Conservation (phyloP, 495 filamentous ascomycete genomes). For the Cryomyces minteri region DNA sequence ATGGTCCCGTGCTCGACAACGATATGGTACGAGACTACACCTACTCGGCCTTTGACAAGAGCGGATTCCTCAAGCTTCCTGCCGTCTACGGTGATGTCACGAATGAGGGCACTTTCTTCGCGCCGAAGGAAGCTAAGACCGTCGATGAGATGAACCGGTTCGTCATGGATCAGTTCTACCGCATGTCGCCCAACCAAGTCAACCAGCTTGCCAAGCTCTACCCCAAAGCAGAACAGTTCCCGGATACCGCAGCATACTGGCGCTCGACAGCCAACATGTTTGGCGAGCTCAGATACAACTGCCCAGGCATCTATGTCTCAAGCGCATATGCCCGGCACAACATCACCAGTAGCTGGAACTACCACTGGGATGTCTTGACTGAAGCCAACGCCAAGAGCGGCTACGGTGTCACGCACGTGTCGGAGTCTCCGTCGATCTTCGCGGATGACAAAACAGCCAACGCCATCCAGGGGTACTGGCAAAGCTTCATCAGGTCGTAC, state of each 20-base stretch:
- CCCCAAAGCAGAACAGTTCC: conserved; percentile 28
- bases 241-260: conserved; percentile 33
- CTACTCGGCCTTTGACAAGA: conserved; percentile 34
- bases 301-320: conserved; percentile 31
- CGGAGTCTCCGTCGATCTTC: conserved; percentile 46
- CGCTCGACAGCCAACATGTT: conserved; percentile 41
- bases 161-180: conserved; percentile 43
- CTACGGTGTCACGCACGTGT: conserved; percentile 40
- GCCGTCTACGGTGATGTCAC: conserved; percentile 53
- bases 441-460: conserved; percentile 31
- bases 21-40: conserved; percentile 41
- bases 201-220: conserved; percentile 38
- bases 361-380: conserved; percentile 48
- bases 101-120: conserved; percentile 52
- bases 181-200: conserved; percentile 32
- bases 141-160: conserved; percentile 33
- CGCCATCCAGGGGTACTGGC: conserved; percentile 14
- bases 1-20: conserved; percentile 39
- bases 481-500: conserved; percentile 12
- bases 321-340: conserved; percentile 1
- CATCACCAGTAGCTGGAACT: conserved; percentile 24
- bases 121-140: conserved; percentile 28
- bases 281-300: conserved; percentile 59
- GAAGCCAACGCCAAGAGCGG: conserved; percentile 24
- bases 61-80: conserved; percentile 48